phyloP scores from a whole-genome alignment of 202 grass and related monocot genomes.

The Setaria italica region DNA sequence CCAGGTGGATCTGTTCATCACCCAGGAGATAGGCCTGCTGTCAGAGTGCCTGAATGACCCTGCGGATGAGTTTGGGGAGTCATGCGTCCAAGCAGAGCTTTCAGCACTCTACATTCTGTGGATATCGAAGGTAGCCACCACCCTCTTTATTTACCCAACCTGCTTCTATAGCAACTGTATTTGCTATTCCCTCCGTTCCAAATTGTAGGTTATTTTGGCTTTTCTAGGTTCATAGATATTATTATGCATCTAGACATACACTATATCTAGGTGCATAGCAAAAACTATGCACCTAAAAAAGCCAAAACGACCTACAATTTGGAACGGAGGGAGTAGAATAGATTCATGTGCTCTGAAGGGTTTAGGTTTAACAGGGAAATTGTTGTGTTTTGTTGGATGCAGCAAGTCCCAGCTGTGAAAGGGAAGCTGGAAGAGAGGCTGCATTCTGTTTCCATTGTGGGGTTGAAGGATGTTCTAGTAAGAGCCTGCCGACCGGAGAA shows the following conservation, averaged over 20 bases:
- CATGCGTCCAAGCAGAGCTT: constrained; percentile 54
- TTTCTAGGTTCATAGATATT: too few relatives aligned
- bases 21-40: constrained; percentile 53
- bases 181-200: not conserved
- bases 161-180: not conserved
- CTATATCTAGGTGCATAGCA: too few relatives aligned
- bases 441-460: constrained; percentile 5
- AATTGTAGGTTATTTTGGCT: too few relatives aligned
- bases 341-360: not conserved
- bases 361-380: not conserved
- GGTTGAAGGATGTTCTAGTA: constrained; percentile 47
- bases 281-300: too few relatives aligned
- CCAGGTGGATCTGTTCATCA: constrained; percentile 46
- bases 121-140: constrained; percentile 64
- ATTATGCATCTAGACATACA: too few relatives aligned
- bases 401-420: constrained; percentile 47
- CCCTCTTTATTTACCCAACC: not conserved
- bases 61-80: constrained; percentile 63
- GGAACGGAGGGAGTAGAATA: not conserved
- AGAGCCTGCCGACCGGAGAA: constrained; percentile 46
- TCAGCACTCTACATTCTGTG: constrained; percentile 70
- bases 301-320: too few relatives aligned
- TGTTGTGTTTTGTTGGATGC: constrained; percentile 12
- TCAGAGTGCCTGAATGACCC: constrained; percentile 40
- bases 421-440: constrained; percentile 44